These are phyloP conservation scores for Lentinus brumalis DNA, from an alignment of 768 basidiomycete species.

Conservation along the genomic window DNA sequence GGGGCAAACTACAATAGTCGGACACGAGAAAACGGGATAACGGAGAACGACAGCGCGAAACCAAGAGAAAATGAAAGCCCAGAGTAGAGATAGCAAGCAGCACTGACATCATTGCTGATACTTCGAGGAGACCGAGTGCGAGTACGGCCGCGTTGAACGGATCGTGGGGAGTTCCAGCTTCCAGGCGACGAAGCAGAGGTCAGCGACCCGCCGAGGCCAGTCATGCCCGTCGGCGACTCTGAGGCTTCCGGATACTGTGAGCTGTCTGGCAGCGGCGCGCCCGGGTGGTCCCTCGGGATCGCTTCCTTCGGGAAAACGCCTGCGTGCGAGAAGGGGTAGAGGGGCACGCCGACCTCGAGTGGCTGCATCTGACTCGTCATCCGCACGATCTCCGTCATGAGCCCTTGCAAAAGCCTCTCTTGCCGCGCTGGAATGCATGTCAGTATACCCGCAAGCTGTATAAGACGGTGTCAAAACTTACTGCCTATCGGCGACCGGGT, in stretches of 20 bases:
- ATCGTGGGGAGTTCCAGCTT: conserved; percentile 15
- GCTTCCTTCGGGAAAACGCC: conserved; percentile 28
- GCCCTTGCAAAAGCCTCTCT: conserved; percentile 76
- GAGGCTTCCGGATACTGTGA: conserved; percentile 18
- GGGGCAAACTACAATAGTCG: conserved; percentile 10
- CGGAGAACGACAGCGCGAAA: not conserved
- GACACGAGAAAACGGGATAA: not conserved
- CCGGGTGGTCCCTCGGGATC: conserved; percentile 17
- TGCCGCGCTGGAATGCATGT: conserved; percentile 62
- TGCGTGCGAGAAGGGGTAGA: conserved; percentile 71
- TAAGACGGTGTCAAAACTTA: conserved; percentile 40
- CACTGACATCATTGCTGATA: not conserved
- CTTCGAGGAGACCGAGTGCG: conserved; percentile 6
- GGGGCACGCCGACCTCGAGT: conserved; percentile 75
- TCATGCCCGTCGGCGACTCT: conserved; percentile 15
- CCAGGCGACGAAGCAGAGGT: conserved; percentile 3
- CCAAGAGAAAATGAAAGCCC: not conserved
- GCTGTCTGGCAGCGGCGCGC: conserved; percentile 29
- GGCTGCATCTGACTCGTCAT: conserved; percentile 82
- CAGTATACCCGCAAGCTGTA: not conserved
- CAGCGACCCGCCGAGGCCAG: conserved; percentile 9
- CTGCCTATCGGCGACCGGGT: conserved; percentile 80
- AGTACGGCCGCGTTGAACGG: conserved; percentile 6
- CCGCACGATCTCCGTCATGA: conserved; percentile 84
- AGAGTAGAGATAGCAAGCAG: not conserved